Base-by-base conservation (phyloP, 176 grass and related monocot species). In the Neostapfia colusana region DNA sequence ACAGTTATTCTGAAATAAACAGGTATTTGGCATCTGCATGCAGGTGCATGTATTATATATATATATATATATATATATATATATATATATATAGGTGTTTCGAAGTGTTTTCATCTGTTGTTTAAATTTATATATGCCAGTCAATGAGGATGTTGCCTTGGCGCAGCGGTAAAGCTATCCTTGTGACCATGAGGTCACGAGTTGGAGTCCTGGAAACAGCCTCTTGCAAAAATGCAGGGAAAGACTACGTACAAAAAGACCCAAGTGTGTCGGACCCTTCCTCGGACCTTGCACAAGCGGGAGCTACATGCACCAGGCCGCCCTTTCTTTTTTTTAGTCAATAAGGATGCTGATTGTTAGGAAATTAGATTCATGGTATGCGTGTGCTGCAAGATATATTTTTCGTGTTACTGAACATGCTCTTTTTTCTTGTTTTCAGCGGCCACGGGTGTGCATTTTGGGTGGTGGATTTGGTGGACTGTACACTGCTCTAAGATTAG, bases 401-500 rank as follows among this genome's bases (percentile, higher is more conserved):
- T 18, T n/a, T 59, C 4, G 1, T 59, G 9, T 76, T 70, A 41
- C 48, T 75, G 50, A 79, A 71, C 62, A 7, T 44, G 18, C 35
- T 31, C 63, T 61, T 40, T 18, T 55, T n/a, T 49, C 76, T 70
- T 20, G 57, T 86, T 87, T 87, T 53, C 62, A 99, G 95, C 75
- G 77, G 63, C 91, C 91, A 78, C 84, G 89, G 0, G 78, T 95
- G 6, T 95, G 95, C 79, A 99, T 99, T 78, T 82, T 99, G 57
- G 89, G 92, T 80, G 95, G 95, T 90, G 95, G 95, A 75, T 99
- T 99, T 84, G 91, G 95, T 70, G 91, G 95, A 13, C 46, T 99
- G 56, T 99, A 99, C 85, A 95, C 92, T 79, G 95, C 95, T 87
- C 61, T 99, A 55, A 92, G 92, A 88, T 79, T 99, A 77, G 95